Evolutionary conservation across 2,329 filamentous ascomycete species (phyloP).

Genomic region (Hymenoscyphus infarciens): DNA sequence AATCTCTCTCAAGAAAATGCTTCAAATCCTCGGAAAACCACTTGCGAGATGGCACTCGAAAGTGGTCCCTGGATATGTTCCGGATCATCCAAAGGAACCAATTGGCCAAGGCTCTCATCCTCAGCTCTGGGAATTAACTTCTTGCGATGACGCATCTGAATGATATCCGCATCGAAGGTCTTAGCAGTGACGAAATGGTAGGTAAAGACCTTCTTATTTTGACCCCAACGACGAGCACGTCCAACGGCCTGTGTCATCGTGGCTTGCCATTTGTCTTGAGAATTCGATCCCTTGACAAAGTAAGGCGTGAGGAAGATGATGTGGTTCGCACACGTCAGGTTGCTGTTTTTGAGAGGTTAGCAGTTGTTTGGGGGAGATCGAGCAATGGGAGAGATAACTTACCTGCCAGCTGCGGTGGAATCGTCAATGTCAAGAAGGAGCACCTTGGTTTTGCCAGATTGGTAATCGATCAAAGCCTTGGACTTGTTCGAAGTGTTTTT

Average conservation of each 20-base stretch:
- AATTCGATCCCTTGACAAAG: slow-evolving; percentile 38
- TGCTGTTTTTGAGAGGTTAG: slow-evolving; percentile 39
- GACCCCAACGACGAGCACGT: slow-evolving; percentile 52
- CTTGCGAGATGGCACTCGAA: neutral
- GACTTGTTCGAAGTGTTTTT: slow-evolving; percentile 29
- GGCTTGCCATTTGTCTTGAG: slow-evolving; percentile 51
- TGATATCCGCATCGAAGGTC: slow-evolving; percentile 18
- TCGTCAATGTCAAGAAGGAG: slow-evolving; percentile 55
- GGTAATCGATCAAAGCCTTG: slow-evolving; percentile 40
- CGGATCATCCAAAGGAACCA: neutral
- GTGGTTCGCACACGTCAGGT: slow-evolving; percentile 61
- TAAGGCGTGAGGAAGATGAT: slow-evolving; percentile 60
- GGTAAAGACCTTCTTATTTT: slow-evolving; percentile 53
- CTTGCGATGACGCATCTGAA: slow-evolving; percentile 12
- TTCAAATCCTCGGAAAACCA: neutral
- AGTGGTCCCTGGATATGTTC: neutral
- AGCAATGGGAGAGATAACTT: slow-evolving; percentile 35
- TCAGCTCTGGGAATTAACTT: neutral
- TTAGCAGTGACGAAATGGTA: slow-evolving; percentile 38
- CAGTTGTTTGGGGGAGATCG: slow-evolving; percentile 1
- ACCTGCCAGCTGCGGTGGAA: slow-evolving; percentile 58
- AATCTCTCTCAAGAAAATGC: neutral
- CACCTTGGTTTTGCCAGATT: slow-evolving; percentile 39
- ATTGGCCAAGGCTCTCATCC: neutral
- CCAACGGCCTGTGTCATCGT: slow-evolving; percentile 63